Base-by-base conservation (phyloP, 345 rosid species). In the Gossypium raimondii region DNA sequence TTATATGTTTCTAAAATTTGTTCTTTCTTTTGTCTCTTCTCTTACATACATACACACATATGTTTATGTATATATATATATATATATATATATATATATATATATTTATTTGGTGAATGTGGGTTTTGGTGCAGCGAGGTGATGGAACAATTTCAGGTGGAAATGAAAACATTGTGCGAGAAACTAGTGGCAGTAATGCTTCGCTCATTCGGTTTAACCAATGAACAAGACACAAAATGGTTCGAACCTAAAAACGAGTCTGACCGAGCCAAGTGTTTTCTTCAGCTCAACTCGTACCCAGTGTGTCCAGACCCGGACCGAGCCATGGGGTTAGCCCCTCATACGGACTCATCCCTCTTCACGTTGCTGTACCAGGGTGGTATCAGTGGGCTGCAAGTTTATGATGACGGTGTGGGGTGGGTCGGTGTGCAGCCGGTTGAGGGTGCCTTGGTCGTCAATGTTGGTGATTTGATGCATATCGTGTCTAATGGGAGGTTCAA, bases 271-370 rank as follows among this genome's bases (percentile, higher is more conserved):
- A 12, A 4, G 53, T 12, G 14, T 13, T 13, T 50, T 50, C 53
- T 83, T 3, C 89, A 83, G 38, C 73, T 82, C 9, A 83, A 86
- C 66, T 86, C 85, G 0, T 86, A 82, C 63, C 85, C 86, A 0
- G 34, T 53, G 4, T 83, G 88, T 57, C 86, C 86, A 0, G 79
- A 80, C 25, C 86, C 86, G 0, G 44, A n/a, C 22, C 78, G 22
- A 29, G 80, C 86, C 27, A 80, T 86, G 77, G 85, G 86, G 75
- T 20, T 82, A 11, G 82, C 82, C 20, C 82, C 84, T 0, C 86
- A 86, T 62, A 79, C 82, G 0, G 84, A 86, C 47, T 72, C 86
- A 2, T 68, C 82, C 5, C 14, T 86, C 4, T 13, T 86, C 44
- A 80, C 84, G 12, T 7, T 84, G 12, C 53, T 82, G 1, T 68